Evolutionary conservation across 1,284 basidiomycete species (phyloP).

Genomic region (Farysia itapuensis): DNA sequence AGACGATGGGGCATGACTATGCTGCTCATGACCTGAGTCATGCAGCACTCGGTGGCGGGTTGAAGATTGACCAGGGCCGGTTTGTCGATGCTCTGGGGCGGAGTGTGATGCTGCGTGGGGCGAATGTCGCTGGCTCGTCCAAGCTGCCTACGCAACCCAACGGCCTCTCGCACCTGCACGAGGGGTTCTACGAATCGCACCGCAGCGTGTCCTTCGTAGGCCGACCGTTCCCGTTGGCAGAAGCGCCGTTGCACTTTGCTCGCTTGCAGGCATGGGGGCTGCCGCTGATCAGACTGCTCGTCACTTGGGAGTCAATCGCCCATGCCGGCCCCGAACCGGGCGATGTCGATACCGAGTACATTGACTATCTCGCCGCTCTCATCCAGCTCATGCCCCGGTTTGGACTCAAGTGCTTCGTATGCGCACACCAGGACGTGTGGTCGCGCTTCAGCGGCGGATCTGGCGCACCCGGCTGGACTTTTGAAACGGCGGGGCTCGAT

Average conservation of each 20-base stretch:
- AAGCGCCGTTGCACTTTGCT: constrained; percentile 52
- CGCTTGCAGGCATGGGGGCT: constrained; percentile 60
- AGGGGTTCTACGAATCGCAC: constrained; percentile 54
- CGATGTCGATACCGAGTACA: constrained; percentile 78
- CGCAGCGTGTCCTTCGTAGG: constrained; percentile 59
- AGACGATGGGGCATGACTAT: constrained; percentile 7
- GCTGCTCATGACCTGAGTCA: constrained; percentile 44
- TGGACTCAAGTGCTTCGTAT: constrained; percentile 78
- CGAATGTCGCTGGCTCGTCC: constrained; percentile 59
- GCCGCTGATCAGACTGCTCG: constrained; percentile 66
- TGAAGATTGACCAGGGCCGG: constrained; percentile 28
- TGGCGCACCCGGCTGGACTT: constrained; percentile 68
- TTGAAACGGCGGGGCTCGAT: constrained; percentile 50
- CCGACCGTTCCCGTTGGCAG: constrained; percentile 59
- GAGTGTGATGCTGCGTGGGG: constrained; percentile 59
- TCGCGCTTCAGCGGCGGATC: constrained; percentile 85
- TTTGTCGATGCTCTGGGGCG: constrained; percentile 57
- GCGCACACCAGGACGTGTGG: constrained; percentile 72
- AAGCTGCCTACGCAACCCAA: constrained; percentile 54
- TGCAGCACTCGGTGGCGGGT: constrained; percentile 26
- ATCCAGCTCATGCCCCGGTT: constrained; percentile 77
- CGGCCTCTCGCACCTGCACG: constrained; percentile 31
- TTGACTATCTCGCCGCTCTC: constrained; percentile 75
- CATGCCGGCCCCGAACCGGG: constrained; percentile 66
- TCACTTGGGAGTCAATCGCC: constrained; percentile 96